phyloP scores from a whole-genome alignment of 177 flowering plant genomes.

The Vitis hybrid region DNA sequence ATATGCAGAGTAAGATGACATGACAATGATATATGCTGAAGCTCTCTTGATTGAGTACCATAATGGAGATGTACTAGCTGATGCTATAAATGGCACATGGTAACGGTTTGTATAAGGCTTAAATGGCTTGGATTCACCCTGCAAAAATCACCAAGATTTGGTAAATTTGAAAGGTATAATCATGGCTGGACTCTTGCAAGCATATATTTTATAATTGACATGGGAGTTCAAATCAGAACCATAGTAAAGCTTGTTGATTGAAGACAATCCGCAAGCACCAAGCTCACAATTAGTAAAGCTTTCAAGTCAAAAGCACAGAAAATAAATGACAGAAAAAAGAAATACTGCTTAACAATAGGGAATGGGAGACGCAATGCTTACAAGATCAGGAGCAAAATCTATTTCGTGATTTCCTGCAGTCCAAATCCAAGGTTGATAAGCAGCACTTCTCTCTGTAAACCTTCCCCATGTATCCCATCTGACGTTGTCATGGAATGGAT shows the following conservation, averaged over 20 bases:
- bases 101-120: conserved; percentile 59
- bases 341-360: not conserved
- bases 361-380: conserved; percentile 23
- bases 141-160: conserved; percentile 13
- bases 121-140: conserved; percentile 76
- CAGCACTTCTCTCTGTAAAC: conserved; percentile 66
- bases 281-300: too few species aligned
- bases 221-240: too few species aligned
- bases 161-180: not conserved
- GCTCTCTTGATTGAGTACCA: conserved; percentile 87
- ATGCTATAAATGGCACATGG: conserved; percentile 56
- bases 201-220: too few species aligned
- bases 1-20: conserved; percentile 69
- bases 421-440: conserved; percentile 92
- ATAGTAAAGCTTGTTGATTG: too few species aligned
- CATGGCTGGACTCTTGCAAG: not conserved
- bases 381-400: conserved; percentile 62
- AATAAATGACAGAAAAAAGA: not conserved
- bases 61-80: conserved; percentile 54
- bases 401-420: conserved; percentile 82
- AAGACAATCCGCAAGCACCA: too few species aligned
- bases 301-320: too few species aligned
- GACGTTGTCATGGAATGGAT: conserved; percentile 56
- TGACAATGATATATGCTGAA: conserved; percentile 72
- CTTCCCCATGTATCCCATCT: conserved; percentile 92